Evolutionary conservation across 2,329 filamentous ascomycete genomes (phyloP).

Genomic region (Akanthomyces dipterigenus): DNA sequence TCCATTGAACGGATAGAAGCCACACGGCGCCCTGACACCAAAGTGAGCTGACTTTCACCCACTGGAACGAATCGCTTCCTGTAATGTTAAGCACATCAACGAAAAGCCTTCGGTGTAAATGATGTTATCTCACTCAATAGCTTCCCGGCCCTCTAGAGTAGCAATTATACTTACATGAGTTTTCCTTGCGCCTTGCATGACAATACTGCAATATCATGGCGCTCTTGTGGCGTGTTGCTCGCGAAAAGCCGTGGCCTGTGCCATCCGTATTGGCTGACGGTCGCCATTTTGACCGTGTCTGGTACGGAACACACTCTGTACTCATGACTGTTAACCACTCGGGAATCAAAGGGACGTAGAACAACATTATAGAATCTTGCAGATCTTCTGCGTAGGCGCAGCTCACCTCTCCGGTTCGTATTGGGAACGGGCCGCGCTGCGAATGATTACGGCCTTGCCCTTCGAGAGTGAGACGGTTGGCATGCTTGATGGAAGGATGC

Average conservation of each 20-base stretch:
- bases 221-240: constrained; percentile 5
- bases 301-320: constrained; percentile 38
- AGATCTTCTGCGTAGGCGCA: constrained; percentile 27
- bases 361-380: constrained; percentile 22
- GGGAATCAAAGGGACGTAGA: constrained; percentile 34
- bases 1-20: constrained; percentile 39
- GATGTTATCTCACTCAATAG: constrained; percentile 20
- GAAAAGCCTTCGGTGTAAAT: constrained; percentile 33
- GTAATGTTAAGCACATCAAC: constrained; percentile 36
- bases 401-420: constrained; percentile 24
- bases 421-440: constrained; percentile 23
- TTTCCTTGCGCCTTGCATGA: constrained; percentile 16
- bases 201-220: constrained; percentile 14
- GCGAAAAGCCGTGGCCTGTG: constrained; percentile 27
- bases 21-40: constrained; percentile 35
- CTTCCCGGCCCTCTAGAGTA: constrained; percentile 16
- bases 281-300: constrained; percentile 23
- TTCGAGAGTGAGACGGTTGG: constrained; percentile 26
- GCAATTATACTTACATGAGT: constrained; percentile 23
- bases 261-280: constrained; percentile 36
- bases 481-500: constrained; percentile 17
- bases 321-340: constrained; percentile 31
- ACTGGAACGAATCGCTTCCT: constrained; percentile 17
- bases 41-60: constrained; percentile 42
- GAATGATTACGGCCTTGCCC: constrained; percentile 18